Percentiles rank a stretch among this genome's conserved stretches.
phyloP scores from a whole-genome alignment of 2,329 filamentous ascomycete genomes.

The Didymella exigua region DNA sequence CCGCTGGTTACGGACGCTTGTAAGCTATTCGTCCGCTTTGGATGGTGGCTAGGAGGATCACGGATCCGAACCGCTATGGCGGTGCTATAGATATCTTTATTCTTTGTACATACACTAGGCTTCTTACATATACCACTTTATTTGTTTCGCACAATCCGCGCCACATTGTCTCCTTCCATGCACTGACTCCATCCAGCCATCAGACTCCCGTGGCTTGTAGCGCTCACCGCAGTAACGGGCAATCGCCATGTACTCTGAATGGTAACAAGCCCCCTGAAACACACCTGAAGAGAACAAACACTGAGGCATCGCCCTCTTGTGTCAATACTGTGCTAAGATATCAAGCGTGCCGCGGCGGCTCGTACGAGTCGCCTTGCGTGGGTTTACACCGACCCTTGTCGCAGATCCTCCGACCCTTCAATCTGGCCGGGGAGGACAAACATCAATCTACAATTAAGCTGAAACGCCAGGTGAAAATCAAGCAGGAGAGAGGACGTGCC shows the following conservation, averaged over 20 bases:
- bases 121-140: slow-evolving; percentile 9
- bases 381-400: slow-evolving; percentile 1
- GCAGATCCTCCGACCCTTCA: slow-evolving; percentile 6
- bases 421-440: not conserved
- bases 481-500: too few species aligned
- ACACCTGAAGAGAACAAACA: not conserved
- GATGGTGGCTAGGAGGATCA: not conserved
- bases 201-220: too few species aligned
- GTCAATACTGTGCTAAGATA: not conserved
- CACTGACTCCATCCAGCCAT: too few species aligned
- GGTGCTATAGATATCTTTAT: slow-evolving; percentile 3
- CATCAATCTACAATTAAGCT: not conserved
- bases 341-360: not conserved
- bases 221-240: not conserved
- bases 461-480: too few species aligned
- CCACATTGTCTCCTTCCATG: not conserved
- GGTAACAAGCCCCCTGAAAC: too few species aligned
- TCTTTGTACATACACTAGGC: slow-evolving; percentile 12
- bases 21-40: slow-evolving; percentile 16
- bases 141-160: not conserved
- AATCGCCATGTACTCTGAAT: not conserved
- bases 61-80: not conserved
- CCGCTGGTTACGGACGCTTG: slow-evolving; percentile 33
- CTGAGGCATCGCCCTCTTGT: too few species aligned
- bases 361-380: not conserved